phyloP scores from a whole-genome alignment of 1,139 yeast genomes.

The Debaryomyces psychrophilus region DNA sequence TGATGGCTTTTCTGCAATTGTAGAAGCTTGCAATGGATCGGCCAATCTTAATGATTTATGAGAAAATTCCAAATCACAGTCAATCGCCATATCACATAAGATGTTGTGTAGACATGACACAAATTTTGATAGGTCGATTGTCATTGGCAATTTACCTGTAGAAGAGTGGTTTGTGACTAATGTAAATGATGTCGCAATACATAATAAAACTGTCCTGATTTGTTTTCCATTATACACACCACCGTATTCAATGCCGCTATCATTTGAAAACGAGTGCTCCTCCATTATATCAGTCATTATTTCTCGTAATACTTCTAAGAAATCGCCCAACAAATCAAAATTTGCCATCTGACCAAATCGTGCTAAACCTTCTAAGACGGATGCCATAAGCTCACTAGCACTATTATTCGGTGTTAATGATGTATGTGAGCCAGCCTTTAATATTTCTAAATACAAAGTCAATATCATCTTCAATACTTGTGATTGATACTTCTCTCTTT shows the following conservation, averaged over 20 bases:
- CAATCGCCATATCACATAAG: conserved; percentile 68
- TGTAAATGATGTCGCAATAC: conserved; percentile 87
- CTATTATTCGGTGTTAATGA: conserved; percentile 47
- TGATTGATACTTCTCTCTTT: conserved; percentile 82
- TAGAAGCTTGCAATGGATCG: conserved; percentile 60
- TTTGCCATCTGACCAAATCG: conserved; percentile 91
- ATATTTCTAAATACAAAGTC: conserved; percentile 73
- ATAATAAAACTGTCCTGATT: conserved; percentile 73
- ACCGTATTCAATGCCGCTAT: conserved; percentile 26
- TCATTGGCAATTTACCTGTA: conserved; percentile 55
- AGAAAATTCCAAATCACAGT: conserved; percentile 83
- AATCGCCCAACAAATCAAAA: conserved; percentile 88
- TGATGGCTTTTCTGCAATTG: conserved; percentile 55
- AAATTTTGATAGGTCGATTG: conserved; percentile 70
- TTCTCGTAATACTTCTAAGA: conserved; percentile 85
- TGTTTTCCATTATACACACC: conserved; percentile 40
- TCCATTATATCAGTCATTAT: conserved; percentile 55
- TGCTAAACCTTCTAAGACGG: conserved; percentile 89
- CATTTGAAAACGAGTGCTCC: conserved; percentile 30
- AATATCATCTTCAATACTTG: conserved; percentile 76
- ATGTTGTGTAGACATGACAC: conserved; percentile 71
- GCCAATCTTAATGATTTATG: conserved; percentile 77
- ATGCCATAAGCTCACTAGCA: conserved; percentile 65
- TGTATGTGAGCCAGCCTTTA: conserved; percentile 50
- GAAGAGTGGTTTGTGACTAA: conserved; percentile 74